Conservation (phyloP, 1,284 basidiomycete species). For the Paramarasmius palmivorus region DNA sequence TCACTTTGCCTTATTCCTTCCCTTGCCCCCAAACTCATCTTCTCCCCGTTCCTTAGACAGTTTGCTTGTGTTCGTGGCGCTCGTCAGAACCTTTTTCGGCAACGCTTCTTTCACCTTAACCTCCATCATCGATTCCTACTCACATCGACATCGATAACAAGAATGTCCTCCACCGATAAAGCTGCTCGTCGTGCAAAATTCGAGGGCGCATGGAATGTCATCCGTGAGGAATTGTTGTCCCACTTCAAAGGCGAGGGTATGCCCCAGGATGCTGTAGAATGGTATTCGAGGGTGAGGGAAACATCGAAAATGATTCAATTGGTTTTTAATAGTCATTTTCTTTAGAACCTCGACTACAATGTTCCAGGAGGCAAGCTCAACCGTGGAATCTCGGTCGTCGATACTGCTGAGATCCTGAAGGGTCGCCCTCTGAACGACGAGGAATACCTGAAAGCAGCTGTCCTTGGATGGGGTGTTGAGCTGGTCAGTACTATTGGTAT, state of each 20-base stretch:
- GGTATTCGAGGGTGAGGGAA: constrained; percentile 73
- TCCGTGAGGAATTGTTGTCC: constrained; percentile 61
- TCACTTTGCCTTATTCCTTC: background rate
- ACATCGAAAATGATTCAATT: background rate
- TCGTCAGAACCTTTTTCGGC: background rate
- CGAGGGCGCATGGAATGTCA: constrained; percentile 47
- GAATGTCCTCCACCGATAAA: constrained; percentile 27
- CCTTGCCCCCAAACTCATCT: background rate
- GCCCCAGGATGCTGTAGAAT: constrained; percentile 81
- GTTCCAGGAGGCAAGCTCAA: constrained; percentile 97
- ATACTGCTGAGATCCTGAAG: constrained; percentile 89
- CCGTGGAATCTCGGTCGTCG: constrained; percentile 92
- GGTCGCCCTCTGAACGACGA: constrained; percentile 69
- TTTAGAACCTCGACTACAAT: constrained; percentile 90
- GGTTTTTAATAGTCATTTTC: background rate
- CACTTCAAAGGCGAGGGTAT: constrained; percentile 71
- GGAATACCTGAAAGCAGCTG: constrained; percentile 88
- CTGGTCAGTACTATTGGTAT: constrained; percentile 81
- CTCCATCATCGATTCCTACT: background rate
- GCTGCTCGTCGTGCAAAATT: constrained; percentile 52
- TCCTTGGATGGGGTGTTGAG: constrained; percentile 97
- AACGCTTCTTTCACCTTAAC: background rate
- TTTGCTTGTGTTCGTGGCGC: background rate
- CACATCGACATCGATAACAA: background rate
- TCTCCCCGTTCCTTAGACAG: too few relatives aligned